Percentiles rank a stretch among this genome's conserved stretches.
These are phyloP conservation scores for Dactylellina cionopaga DNA, from an alignment of 2,329 filamentous ascomycete species.

Conservation along the genomic window DNA sequence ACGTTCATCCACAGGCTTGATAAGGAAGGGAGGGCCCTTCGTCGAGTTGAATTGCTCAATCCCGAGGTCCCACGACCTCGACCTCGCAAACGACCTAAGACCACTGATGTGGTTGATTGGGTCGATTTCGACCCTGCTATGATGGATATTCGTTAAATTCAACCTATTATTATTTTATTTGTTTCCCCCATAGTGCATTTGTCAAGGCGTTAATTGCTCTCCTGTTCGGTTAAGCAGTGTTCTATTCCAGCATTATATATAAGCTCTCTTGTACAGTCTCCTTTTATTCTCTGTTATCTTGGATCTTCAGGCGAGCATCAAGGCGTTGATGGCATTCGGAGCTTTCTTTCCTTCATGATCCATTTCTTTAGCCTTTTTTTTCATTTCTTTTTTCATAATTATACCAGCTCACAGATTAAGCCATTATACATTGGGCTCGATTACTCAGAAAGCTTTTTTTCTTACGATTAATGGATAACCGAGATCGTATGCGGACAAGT, in stretches of 20 bases:
- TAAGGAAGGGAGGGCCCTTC: constrained; percentile 21
- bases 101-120: not conserved
- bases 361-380: not conserved
- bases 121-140: constrained; percentile 33
- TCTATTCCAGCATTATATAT: not conserved
- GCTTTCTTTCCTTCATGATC: too few relatives aligned
- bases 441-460: too few relatives aligned
- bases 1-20: not conserved
- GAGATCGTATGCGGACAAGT: too few relatives aligned
- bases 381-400: not conserved
- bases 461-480: too few relatives aligned
- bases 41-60: constrained; percentile 4
- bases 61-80: constrained; percentile 19
- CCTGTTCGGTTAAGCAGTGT: not conserved
- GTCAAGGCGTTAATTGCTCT: not conserved
- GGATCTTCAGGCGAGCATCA: constrained; percentile 21
- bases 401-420: too few relatives aligned
- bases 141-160: constrained; percentile 38
- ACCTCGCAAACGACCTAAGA: not conserved
- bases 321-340: constrained; percentile 46
- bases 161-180: not conserved
- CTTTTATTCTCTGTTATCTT: not conserved
- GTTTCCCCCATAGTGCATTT: constrained; percentile 4
- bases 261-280: not conserved
- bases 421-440: too few relatives aligned